phyloP scores from a whole-genome alignment of 306 rosid species.

The Cicer yamashitae region DNA sequence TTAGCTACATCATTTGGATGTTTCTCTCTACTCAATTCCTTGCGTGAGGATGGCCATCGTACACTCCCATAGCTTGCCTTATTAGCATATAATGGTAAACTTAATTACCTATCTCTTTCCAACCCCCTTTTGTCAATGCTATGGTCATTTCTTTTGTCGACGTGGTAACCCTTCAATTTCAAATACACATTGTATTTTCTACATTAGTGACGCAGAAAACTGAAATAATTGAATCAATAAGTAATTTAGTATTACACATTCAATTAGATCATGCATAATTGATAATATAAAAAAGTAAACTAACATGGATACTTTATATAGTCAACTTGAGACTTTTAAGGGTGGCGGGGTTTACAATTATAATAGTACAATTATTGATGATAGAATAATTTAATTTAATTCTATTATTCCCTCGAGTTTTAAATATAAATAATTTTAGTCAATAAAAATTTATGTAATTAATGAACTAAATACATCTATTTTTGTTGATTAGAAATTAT shows the following conservation, averaged over 20 bases:
- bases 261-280: neutral
- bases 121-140: neutral
- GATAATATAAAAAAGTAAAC: neutral
- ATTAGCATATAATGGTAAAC: too few species aligned
- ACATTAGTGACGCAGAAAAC: conserved; percentile 1
- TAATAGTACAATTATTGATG: conserved; percentile 7
- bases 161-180: neutral
- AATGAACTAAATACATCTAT: too few species aligned
- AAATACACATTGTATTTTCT: neutral
- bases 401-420: neutral
- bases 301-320: neutral
- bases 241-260: neutral
- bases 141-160: neutral
- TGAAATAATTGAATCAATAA: neutral
- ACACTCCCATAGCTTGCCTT: too few species aligned
- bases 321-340: conserved; percentile 9
- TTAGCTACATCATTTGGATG: too few species aligned
- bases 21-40: too few species aligned
- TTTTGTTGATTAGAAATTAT: too few species aligned
- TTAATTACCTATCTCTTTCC: neutral
- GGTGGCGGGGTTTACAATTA: neutral
- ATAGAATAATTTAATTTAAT: neutral
- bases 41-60: too few species aligned
- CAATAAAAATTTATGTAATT: too few species aligned
- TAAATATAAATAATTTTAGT: too few species aligned